Conservation (phyloP, 441 rosid species). For the Eutrema salsugineum region DNA sequence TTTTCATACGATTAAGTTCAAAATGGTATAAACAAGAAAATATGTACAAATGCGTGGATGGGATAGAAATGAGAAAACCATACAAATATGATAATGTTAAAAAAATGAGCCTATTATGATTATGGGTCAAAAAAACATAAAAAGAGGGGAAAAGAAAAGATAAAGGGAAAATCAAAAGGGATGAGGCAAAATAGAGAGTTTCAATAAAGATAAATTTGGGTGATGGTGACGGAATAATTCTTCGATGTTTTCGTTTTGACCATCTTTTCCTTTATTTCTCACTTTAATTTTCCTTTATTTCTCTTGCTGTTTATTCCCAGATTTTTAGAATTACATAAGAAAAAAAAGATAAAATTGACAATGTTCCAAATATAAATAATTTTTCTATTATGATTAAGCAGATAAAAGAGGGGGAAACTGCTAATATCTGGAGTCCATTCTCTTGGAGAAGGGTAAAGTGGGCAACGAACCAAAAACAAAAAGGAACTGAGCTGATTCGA, state of each 20-base stretch:
- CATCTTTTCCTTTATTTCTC: slow-evolving; percentile 54
- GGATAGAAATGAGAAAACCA: slow-evolving; percentile 11
- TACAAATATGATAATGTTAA: neutral
- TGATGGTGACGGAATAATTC: slow-evolving; percentile 64
- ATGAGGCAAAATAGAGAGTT: slow-evolving; percentile 65
- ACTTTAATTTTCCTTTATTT: slow-evolving; percentile 35
- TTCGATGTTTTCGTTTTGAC: slow-evolving; percentile 88
- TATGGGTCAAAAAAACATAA: slow-evolving; percentile 32
- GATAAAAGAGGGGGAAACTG: neutral
- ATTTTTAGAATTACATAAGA: neutral
- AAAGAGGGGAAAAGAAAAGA: slow-evolving; percentile 27
- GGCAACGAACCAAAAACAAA: slow-evolving; percentile 52
- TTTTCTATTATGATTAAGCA: neutral
- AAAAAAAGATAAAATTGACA: neutral
- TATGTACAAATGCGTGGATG: slow-evolving; percentile 10
- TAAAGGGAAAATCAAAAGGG: slow-evolving; percentile 35
- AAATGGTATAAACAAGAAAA: slow-evolving; percentile 11
- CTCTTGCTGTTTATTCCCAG: slow-evolving; percentile 46
- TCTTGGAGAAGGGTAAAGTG: slow-evolving; percentile 89
- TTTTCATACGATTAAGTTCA: neutral
- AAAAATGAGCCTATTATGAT: neutral
- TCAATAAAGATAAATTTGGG: slow-evolving; percentile 44
- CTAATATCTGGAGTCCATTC: slow-evolving; percentile 71
- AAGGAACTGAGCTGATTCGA: slow-evolving; percentile 51
- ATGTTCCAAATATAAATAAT: neutral